phyloP scores from a whole-genome alignment of 2,329 filamentous ascomycete species.

The Cladosporium sp. region DNA sequence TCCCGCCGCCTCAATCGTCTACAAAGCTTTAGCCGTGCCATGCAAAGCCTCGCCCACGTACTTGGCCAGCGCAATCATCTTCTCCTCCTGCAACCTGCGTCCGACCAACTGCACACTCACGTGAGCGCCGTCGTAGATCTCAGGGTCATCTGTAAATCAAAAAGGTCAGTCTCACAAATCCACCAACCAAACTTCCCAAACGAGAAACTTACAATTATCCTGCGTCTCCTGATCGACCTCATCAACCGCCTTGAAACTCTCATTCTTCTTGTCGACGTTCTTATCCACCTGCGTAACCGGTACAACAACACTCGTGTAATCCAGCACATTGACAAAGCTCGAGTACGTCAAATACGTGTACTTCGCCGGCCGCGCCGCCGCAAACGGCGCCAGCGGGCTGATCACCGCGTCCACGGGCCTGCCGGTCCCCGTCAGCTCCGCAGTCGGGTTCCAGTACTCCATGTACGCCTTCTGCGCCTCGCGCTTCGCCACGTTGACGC shows the following conservation, averaged over 20 bases:
- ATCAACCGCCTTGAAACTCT: conserved; percentile 30
- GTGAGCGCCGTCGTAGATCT: conserved; percentile 32
- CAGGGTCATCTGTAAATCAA: conserved; percentile 28
- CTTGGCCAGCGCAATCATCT: conserved; percentile 33
- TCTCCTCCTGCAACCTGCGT: conserved; percentile 32
- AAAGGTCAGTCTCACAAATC: conserved; percentile 11
- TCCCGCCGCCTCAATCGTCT: background rate
- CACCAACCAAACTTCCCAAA: background rate
- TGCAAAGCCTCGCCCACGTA: conserved; percentile 24
- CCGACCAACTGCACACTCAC: conserved; percentile 33
- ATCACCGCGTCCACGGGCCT: conserved; percentile 50
- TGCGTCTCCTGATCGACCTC: conserved; percentile 36
- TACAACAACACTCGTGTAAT: conserved; percentile 50
- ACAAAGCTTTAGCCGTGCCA: conserved; percentile 1
- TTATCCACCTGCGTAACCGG: conserved; percentile 52
- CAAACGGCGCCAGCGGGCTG: conserved; percentile 45
- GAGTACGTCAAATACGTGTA: conserved; percentile 45
- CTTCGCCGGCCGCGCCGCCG: conserved; percentile 42
- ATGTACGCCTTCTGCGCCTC: conserved; percentile 53
- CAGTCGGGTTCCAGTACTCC: conserved; percentile 58
- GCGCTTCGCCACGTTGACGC: conserved; percentile 48
- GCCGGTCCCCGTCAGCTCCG: conserved; percentile 41
- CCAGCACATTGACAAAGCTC: conserved; percentile 47
- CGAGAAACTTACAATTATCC: conserved; percentile 34
- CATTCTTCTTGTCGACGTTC: conserved; percentile 39